These are phyloP conservation scores for Suhomyces taliae DNA, from an alignment of 1,139 yeast species.

Conservation along the genomic window DNA sequence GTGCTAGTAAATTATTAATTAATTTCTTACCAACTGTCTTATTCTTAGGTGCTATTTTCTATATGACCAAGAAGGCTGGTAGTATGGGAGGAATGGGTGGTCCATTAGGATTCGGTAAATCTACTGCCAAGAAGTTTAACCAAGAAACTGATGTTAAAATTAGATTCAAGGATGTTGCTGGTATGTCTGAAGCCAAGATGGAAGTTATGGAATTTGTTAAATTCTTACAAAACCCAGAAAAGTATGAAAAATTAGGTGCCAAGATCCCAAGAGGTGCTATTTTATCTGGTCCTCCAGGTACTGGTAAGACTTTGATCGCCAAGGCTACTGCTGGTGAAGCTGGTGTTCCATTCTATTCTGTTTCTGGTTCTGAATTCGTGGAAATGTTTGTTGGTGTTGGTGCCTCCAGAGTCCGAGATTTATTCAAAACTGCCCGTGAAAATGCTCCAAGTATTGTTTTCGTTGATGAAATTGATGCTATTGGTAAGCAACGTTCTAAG, in stretches of 20 bases:
- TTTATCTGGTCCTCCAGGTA: conserved; percentile 98
- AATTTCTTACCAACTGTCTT: conserved; percentile 84
- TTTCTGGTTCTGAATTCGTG: conserved; percentile 96
- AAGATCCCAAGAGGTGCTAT: conserved; percentile 98
- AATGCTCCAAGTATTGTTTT: conserved; percentile 92
- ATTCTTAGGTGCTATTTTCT: conserved; percentile 83
- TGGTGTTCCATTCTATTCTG: conserved; percentile 92
- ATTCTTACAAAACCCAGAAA: conserved; percentile 83
- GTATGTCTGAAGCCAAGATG: conserved; percentile 95
- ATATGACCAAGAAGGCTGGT: conserved; percentile 60
- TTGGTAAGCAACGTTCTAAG: conserved; percentile 90
- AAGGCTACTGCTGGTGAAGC: conserved; percentile 99
- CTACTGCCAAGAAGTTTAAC: conserved; percentile 88
- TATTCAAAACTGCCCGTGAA: conserved; percentile 88
- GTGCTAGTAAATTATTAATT: conserved; percentile 58
- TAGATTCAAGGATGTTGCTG: conserved; percentile 92
- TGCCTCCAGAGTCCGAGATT: conserved; percentile 94
- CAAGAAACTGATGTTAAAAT: conserved; percentile 89
- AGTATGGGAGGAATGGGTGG: conserved; percentile 63
- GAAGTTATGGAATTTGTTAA: conserved; percentile 97
- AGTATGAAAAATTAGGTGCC: conserved; percentile 90
- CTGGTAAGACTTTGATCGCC: conserved; percentile 97
- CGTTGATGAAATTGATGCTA: conserved; percentile 97
- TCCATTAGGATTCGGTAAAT: conserved; percentile 76
- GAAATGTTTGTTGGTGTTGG: conserved; percentile 99